Evolutionary conservation across 208 protist species (phyloP).

Genomic region (Trypanosoma platydactyli): DNA sequence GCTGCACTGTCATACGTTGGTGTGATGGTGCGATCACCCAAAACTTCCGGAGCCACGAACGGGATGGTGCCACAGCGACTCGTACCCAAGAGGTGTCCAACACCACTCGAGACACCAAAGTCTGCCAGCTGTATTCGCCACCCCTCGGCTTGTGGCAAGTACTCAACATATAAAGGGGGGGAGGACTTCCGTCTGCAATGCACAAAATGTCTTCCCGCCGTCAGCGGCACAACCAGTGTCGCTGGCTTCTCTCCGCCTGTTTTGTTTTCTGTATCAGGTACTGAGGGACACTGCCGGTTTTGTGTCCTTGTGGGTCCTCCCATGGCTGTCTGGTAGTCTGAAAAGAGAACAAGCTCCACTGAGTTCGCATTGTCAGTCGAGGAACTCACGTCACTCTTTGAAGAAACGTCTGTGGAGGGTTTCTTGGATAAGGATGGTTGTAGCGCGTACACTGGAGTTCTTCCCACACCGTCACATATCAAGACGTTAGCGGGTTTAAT

Average conservation of each 20-base stretch:
- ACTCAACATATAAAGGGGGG: conserved; percentile 4
- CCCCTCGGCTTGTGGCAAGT: conserved; percentile 28
- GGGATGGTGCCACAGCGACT: conserved; percentile 27
- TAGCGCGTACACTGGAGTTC: conserved; percentile 15
- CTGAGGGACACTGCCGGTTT: too few species aligned
- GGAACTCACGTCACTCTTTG: neutral
- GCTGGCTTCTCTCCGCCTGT: neutral
- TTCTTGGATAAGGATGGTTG: neutral
- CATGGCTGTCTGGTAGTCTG: conserved; percentile 5
- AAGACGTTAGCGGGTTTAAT: conserved; percentile 34
- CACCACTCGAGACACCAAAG: conserved; percentile 31
- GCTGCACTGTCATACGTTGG: conserved; percentile 19
- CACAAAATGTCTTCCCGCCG: neutral
- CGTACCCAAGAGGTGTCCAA: conserved; percentile 11
- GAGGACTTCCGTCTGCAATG: neutral
- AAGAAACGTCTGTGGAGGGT: neutral
- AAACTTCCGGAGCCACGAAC: conserved; percentile 39
- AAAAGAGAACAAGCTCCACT: conserved; percentile 23
- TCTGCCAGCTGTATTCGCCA: conserved; percentile 44
- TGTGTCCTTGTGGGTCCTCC: neutral
- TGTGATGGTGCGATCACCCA: neutral
- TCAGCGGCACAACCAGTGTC: conserved; percentile 20
- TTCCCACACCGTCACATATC: conserved; percentile 28
- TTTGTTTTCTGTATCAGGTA: neutral
- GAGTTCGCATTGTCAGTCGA: conserved; percentile 1